Conservation (phyloP, 106 monocot species). For the Dendrobium officinale region DNA sequence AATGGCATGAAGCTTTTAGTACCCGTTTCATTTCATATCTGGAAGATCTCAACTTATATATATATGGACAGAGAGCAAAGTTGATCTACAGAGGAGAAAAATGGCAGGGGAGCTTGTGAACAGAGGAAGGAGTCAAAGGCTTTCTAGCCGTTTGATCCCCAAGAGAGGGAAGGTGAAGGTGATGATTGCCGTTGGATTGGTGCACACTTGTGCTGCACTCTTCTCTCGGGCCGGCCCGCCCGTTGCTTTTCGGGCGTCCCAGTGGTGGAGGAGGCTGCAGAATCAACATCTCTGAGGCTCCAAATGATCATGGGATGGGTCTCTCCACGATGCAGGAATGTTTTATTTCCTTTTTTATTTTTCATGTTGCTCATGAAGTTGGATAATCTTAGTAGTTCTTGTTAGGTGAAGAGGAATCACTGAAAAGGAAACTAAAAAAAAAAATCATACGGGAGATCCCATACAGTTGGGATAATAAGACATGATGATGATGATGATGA, state of each 20-base stretch:
- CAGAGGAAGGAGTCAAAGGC: constrained; percentile 10
- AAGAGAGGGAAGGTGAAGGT: constrained; percentile 37
- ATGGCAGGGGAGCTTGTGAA: not conserved
- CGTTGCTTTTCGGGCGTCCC: not conserved
- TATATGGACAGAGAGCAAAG: not conserved
- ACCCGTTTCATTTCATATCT: not conserved
- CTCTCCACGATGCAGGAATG: not conserved
- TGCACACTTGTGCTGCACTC: constrained; percentile 14
- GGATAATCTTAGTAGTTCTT: too few relatives aligned
- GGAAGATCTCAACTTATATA: too few relatives aligned
- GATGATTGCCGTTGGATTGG: constrained; percentile 23
- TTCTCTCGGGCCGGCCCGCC: constrained; percentile 1
- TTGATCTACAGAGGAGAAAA: not conserved
- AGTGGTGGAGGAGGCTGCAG: constrained; percentile 1
- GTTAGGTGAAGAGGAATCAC: too few relatives aligned
- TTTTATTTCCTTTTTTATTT: too few relatives aligned
- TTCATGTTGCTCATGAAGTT: too few relatives aligned
- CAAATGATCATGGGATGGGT: not conserved
- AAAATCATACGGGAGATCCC: too few relatives aligned
- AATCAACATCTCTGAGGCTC: not conserved
- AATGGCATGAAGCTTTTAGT: not conserved
- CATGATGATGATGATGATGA: too few relatives aligned
- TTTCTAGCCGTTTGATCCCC: constrained; percentile 22
- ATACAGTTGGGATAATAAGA: too few relatives aligned
- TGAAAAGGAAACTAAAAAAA: too few relatives aligned